Conservation (phyloP, 2,329 filamentous ascomycete genomes). For the Chaetomiaceae sp. region DNA sequence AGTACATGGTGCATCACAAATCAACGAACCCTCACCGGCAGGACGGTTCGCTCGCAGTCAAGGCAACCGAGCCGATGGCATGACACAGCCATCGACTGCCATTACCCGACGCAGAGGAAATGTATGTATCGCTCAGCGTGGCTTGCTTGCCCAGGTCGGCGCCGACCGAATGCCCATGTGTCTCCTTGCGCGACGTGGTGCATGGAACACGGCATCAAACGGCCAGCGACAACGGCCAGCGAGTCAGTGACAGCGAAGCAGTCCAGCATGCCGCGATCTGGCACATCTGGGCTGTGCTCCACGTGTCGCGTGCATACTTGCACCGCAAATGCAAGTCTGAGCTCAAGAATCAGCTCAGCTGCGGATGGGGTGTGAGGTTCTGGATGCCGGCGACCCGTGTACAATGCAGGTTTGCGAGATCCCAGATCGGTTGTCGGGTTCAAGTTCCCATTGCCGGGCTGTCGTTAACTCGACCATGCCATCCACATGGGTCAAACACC, state of each 20-base stretch:
- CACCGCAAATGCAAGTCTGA: background rate
- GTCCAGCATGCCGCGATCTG: background rate
- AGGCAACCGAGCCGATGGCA: background rate
- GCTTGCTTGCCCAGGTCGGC: background rate
- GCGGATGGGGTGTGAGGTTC: background rate
- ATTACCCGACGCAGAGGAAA: background rate
- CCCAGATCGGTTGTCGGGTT: too few relatives aligned
- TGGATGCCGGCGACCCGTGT: background rate
- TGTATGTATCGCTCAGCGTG: conserved; percentile 1
- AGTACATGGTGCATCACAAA: background rate
- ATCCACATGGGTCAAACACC: background rate
- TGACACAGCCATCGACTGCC: background rate
- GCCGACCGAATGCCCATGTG: background rate
- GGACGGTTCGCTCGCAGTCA: too few relatives aligned
- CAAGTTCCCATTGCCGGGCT: too few relatives aligned
- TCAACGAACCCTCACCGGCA: too few relatives aligned
- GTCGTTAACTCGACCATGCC: background rate
- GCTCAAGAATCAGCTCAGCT: conserved; percentile 2
- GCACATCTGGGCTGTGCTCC: background rate
- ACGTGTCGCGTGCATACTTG: conserved; percentile 9
- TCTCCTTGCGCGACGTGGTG: conserved; percentile 3
- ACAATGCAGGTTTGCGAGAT: background rate
- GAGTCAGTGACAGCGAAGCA: conserved; percentile 1
- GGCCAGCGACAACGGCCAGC: background rate
- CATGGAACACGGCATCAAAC: too few relatives aligned